Evolutionary conservation across 306 rosid genomes (phyloP).

Genomic region (Begonia masoniana): DNA sequence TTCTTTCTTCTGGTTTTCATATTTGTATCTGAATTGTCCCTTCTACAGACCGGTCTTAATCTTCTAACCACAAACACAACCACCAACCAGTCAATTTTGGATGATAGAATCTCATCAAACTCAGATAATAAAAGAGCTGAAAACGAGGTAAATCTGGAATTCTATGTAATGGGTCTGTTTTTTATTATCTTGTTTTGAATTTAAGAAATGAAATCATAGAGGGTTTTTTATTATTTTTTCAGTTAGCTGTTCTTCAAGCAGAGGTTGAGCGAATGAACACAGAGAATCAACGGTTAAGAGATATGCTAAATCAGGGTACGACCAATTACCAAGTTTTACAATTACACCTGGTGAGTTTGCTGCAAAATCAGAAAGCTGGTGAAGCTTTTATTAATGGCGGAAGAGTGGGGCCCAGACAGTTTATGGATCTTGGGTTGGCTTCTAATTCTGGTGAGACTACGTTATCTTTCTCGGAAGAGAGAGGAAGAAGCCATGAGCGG

Average conservation of each 20-base stretch:
- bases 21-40: not conserved
- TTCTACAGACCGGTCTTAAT: constrained; percentile 51
- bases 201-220: not conserved
- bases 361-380: constrained; percentile 24
- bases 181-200: not conserved
- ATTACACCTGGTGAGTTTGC: constrained; percentile 22
- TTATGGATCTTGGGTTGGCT: constrained; percentile 59
- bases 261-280: constrained; percentile 33
- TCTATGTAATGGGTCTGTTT: not conserved
- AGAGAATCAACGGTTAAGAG: constrained; percentile 47
- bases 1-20: not conserved
- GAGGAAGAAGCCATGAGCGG: not conserved
- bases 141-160: constrained; percentile 30
- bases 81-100: constrained; percentile 43
- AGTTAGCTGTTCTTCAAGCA: constrained; percentile 30
- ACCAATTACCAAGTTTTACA: constrained; percentile 31
- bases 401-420: constrained; percentile 15
- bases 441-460: constrained; percentile 2
- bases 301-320: constrained; percentile 26
- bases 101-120: constrained; percentile 26
- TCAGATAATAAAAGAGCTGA: constrained; percentile 25
- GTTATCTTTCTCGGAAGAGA: not conserved
- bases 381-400: not conserved
- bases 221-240: constrained; percentile 1
- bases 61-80: constrained; percentile 45